Evolutionary conservation across 768 basidiomycete genomes (phyloP), one percentile per base, ranked within the genome.

Genomic region (Tylopilus sp.): DNA sequence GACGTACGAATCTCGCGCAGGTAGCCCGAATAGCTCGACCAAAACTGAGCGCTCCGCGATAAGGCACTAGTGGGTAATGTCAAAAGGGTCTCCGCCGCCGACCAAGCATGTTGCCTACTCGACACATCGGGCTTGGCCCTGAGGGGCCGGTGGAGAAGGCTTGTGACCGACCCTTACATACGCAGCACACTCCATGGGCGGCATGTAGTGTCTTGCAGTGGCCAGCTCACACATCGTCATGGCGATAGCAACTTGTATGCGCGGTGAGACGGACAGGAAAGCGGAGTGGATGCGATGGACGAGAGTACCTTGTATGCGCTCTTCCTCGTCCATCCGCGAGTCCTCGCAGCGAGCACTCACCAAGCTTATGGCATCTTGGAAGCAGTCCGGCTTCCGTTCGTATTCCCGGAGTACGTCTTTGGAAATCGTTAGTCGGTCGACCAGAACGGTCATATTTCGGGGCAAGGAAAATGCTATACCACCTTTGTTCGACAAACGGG

Each of bases 1-100:
- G 51, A 81, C 87, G 66, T 64, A 87, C 88, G 81, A 52, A 87
- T 76, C 75, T 90, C 87, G 40, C 88, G 80, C 46, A 91, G 75
- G 69, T 91, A 89, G 1, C 89, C 89, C 3, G 89, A 91, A 67
- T 89, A 90, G 52, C 86, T 89, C 4, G 89, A 89, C 89, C 89
- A 91, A 61, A 84, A 86, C 61, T 91, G 89, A 9, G 88, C 81
- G 63, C 89, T 90, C 45, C 87, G 75, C 16, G 87, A 83, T 11
- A 91, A 69, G 13, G 89, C 86, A 50, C 88, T 90, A 58, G 40
- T 6, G 19, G 12, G 17, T 22, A 28, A 30, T 1, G 48, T 57
- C 48, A 59, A 53, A 10, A n/a, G n/a, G n/a, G 8, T 26, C 40
- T 51, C 31, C 41, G 45, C 45, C 41, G 51, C 34, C 4, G 31